Conservation (phyloP, 257 asterid genomes). For the Nemophila menziesii region DNA sequence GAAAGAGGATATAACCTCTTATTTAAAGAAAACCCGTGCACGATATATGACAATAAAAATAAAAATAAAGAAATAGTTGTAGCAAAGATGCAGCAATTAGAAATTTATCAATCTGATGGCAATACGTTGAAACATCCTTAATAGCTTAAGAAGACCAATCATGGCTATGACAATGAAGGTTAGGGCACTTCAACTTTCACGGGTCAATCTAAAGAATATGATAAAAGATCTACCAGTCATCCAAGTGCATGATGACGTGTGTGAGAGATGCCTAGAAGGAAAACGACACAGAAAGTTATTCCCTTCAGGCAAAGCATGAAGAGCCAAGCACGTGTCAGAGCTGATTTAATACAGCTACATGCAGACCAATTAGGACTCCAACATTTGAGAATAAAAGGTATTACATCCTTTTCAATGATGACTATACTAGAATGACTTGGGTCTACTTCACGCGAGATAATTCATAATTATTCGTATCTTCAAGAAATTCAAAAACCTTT, state of each 20-base stretch:
- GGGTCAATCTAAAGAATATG: not conserved
- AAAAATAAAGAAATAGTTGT: no score
- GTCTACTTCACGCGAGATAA: no score
- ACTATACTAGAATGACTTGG: no score
- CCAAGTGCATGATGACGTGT: not conserved
- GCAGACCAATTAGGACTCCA: no score
- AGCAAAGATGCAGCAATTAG: not conserved
- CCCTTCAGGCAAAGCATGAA: not conserved
- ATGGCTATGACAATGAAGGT: not conserved
- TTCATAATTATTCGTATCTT: no score
- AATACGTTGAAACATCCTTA: not conserved
- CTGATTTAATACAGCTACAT: no score
- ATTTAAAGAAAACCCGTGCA: not conserved
- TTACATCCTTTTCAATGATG: no score
- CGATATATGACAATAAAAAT: not conserved
- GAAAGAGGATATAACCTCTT: not conserved
- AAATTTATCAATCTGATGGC: not conserved
- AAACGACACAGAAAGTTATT: not conserved
- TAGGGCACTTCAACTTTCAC: not conserved
- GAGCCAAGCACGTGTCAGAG: no score
- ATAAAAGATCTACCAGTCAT: not conserved
- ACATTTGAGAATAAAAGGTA: no score
- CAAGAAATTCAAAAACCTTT: no score
- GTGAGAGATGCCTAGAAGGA: not conserved
- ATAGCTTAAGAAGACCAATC: not conserved